Evolutionary conservation across 768 basidiomycete genomes (phyloP).

Genomic region (Kwoniella sp.): DNA sequence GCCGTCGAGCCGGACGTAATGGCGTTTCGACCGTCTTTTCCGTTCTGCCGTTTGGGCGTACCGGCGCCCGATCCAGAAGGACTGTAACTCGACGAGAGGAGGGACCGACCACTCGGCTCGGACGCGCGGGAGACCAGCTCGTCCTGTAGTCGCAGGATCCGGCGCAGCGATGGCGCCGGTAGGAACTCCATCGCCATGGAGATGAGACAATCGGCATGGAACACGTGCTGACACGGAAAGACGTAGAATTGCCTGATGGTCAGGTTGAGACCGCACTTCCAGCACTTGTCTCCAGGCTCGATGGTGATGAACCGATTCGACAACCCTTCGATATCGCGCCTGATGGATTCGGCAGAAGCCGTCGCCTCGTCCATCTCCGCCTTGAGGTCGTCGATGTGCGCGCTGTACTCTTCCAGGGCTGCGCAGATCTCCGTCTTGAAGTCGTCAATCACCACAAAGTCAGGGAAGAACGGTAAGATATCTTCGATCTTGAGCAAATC

Average conservation of each 20-base stretch:
- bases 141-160: conserved; percentile 78
- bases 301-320: conserved; percentile 88
- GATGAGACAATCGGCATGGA: conserved; percentile 97
- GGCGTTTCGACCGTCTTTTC: conserved; percentile 1
- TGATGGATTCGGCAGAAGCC: conserved; percentile 83
- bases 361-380: conserved; percentile 96
- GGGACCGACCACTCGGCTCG: conserved; percentile 20
- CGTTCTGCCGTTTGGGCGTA: conserved; percentile 19
- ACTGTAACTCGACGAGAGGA: conserved; percentile 36
- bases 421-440: conserved; percentile 98
- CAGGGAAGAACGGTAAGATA: conserved; percentile 98
- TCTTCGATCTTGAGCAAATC: conserved; percentile 96
- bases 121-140: conserved; percentile 64
- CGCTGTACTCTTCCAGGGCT: conserved; percentile 88
- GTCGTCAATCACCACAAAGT: conserved; percentile 98
- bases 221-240: conserved; percentile 95
- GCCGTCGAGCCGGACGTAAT: conserved; percentile 36
- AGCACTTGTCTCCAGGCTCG: conserved; percentile 79
- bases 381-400: conserved; percentile 83
- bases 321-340: conserved; percentile 78
- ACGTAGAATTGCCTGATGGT: conserved; percentile 87
- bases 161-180: conserved; percentile 71
- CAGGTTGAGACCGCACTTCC: conserved; percentile 68
- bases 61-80: conserved; percentile 22
- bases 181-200: conserved; percentile 88